Conservation (phyloP, 768 basidiomycete species). For the Strobilomyces confusus region DNA sequence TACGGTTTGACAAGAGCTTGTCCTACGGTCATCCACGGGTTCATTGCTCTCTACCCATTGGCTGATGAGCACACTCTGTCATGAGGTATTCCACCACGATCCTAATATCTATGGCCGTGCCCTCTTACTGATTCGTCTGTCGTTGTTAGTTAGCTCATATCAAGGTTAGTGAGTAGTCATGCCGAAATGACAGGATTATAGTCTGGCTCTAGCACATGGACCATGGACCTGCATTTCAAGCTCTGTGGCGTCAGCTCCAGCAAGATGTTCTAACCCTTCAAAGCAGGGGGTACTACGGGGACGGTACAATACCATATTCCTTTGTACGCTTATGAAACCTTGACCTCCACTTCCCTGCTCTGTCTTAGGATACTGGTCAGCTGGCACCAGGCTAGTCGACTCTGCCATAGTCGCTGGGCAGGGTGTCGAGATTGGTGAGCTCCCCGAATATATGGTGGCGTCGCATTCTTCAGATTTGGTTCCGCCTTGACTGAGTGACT, state of each 20-base stretch:
- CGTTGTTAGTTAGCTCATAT: conserved; percentile 69
- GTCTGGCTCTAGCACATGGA: conserved; percentile 61
- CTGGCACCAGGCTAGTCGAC: conserved; percentile 66
- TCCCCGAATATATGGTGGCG: conserved; percentile 74
- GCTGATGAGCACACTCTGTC: conserved; percentile 76
- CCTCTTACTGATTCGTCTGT: conserved; percentile 2
- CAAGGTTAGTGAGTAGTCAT: conserved; percentile 43
- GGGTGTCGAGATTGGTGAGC: conserved; percentile 49
- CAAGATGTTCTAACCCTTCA: conserved; percentile 69
- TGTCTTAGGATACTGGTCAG: conserved; percentile 74
- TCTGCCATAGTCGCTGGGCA: conserved; percentile 51
- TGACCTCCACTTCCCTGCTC: conserved; percentile 3
- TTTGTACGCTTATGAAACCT: not conserved
- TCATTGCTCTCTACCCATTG: conserved; percentile 59
- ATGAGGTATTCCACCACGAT: conserved; percentile 54
- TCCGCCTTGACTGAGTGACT: not conserved
- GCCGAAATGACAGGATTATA: not conserved
- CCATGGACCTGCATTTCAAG: conserved; percentile 73
- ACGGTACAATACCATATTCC: conserved; percentile 45
- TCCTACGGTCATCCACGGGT: conserved; percentile 60
- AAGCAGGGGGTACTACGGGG: conserved; percentile 74
- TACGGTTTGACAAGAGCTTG: conserved; percentile 53
- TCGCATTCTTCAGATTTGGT: not conserved
- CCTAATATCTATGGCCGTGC: conserved; percentile 4
- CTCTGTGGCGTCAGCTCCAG: conserved; percentile 63